Evolutionary conservation across 169 alveolate genomes (phyloP), one percentile per base, ranked within the genome.

Genomic region (Cryptosporidium ubiquitum): DNA sequence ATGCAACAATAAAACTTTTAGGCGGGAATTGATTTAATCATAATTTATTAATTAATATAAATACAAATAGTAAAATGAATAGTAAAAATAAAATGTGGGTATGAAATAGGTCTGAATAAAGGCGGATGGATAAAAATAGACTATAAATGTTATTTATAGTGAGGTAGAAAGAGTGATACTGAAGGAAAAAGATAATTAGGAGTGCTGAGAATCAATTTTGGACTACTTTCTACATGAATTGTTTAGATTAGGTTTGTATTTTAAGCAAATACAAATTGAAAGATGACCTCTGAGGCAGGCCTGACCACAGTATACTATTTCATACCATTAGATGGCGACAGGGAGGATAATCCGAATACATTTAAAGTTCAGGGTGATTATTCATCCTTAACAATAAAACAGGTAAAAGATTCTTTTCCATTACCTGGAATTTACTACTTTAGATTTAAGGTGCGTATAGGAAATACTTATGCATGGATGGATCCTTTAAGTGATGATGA

Each of bases 401-500:
- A 79, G 23, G 33, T 79, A n/a, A 58, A 47, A 20, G 69, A 64
- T 16, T 20, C 73, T 7, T 79, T 79, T 61, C 89, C 89, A 14
- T 61, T 79, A 23, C 75, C 75, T 40, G 89, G 89, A 33, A 26
- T 12, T 23, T 79, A 79, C 18, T 79, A 79, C 47, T 79, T 79
- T 64, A 79, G 89, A 64, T 79, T 79, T 61, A 79, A 79, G 47
- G 75, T 79, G 20, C 49, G 75, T 44, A 9, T 61, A 61, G 75
- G 89, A 10, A 42, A 42, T 64, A 37, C 74, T 31, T 79, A 60
- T 29, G 89, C 68, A 29, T 79, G 89, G 89, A 60, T 79, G 89
- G 89, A 79, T 79, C 89, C 74, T 39, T 44, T 37, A 64, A 40
- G 35, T 10, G 89, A 79, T 58, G 89, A 79, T 44, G 89, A 79